phyloP scores from a whole-genome alignment of 257 asterid species.

The Buddleja alternifolia region DNA sequence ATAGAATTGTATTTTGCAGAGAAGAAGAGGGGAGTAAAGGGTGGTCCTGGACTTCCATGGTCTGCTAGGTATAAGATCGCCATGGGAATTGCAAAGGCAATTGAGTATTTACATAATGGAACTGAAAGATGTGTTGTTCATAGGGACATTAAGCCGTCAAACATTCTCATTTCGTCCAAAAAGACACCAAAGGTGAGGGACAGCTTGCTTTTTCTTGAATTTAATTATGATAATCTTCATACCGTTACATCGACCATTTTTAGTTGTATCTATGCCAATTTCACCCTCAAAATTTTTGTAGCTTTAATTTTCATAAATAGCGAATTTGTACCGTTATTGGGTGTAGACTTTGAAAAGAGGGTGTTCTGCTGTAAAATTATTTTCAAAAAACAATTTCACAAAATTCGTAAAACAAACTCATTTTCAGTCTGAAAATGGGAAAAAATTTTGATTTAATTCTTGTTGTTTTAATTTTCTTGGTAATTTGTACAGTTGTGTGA shows the following conservation, averaged over 20 bases:
- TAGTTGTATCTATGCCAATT: too few relatives aligned
- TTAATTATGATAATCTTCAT: too few relatives aligned
- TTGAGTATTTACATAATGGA: conserved; percentile 65
- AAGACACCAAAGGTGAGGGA: conserved; percentile 57
- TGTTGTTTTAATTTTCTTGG: conserved; percentile 1
- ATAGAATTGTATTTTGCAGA: conserved; percentile 37
- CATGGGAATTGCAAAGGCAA: conserved; percentile 66
- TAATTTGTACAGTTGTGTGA: conserved; percentile 59
- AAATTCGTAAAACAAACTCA: too few relatives aligned
- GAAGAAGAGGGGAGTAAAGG: conserved; percentile 55
- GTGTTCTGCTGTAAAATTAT: too few relatives aligned
- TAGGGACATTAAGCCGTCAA: conserved; percentile 83
- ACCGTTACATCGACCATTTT: too few relatives aligned
- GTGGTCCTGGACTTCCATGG: conserved; percentile 55
- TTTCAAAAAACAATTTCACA: too few relatives aligned
- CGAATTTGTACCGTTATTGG: too few relatives aligned
- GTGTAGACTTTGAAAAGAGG: too few relatives aligned
- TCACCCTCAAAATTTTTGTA: too few relatives aligned
- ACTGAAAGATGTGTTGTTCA: conserved; percentile 78
- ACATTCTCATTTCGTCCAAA: conserved; percentile 72
- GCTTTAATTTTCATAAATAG: too few relatives aligned
- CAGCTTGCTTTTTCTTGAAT: background rate
- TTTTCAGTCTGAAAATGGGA: too few relatives aligned
- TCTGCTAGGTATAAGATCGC: conserved; percentile 63
- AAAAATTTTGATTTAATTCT: background rate